Evolutionary conservation across 768 basidiomycete species (phyloP), one percentile per base, ranked within the genome.

Genomic region (Tulasnella sp.): DNA sequence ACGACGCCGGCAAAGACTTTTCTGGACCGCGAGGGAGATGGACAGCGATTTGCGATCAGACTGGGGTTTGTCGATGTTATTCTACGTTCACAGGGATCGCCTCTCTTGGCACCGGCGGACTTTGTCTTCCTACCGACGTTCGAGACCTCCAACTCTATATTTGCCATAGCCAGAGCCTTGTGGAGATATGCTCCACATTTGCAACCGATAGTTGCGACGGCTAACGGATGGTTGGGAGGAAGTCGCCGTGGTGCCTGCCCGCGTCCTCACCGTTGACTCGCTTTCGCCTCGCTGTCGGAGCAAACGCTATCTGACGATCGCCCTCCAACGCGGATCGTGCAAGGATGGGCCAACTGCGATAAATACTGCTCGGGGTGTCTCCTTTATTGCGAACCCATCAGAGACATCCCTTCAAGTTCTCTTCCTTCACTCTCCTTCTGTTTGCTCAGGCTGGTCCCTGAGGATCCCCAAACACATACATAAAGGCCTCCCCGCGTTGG

Each of bases 401-500:
- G 26, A 40, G 71, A 23, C 71, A 16, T 40, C 40, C 11, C 71
- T 72, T 35, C 35, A 35, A 35, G 35, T 35, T 37, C 35, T 20
- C 71, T 40, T 20, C 10, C 71, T 40, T 48, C 71, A 72, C 44
- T 48, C 44, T 26, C 44, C 71, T 40, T 72, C 44, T 72, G 20
- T 72, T 40, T 40, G 39, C 71, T 48, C 71, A 72, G 44, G 39
- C 71, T 72, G 39, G 71, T 72, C 32, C 39, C 44, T 72, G 39
- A 72, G 39, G 26, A 26, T 26, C 35, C 71, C 71, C 39, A 72
- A 72, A 72, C 71, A 72, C 9, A 40, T 72, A 72, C 40, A 40
- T 72, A 48, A 72, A 72, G 71, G 71, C 35, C 39, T 61, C 57
- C 55, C 57, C 57, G n/a, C 57, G 57, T 29, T 61, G 57, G 57